Evolutionary conservation across 2,329 filamentous ascomycete genomes (phyloP), one percentile per base, ranked within the genome.

Genomic region (Apiospora rasikravindrae): DNA sequence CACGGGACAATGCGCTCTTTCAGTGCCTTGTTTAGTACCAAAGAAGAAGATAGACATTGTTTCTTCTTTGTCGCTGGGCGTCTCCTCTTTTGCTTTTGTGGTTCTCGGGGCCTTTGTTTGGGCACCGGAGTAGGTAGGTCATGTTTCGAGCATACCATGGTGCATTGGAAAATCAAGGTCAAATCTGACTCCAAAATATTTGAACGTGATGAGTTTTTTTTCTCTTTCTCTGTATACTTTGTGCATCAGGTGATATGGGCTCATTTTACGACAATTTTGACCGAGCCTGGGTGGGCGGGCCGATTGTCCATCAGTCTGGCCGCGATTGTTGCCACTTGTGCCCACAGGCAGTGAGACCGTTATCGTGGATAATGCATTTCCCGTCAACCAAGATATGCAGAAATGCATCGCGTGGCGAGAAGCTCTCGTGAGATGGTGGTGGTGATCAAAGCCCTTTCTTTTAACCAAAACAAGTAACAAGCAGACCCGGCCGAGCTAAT

Each of bases 211-310:
- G 33, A 40, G 2, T 33, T 37, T 64, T 64, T 40, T 40, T 64
- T 40, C 19, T 40, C 6, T 37, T 19, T 24, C 6, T 37, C 29
- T 24, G 29, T 40, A 22, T 19, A n/a, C 19, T 40, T n/a, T 22
- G 57, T n/a, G 33, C 57, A 64, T 64, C 57, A 64, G 29, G 57
- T 29, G 57, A 64, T 64, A 64, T 64, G 57, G 57, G 57, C 57
- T 64, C 57, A 64, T 40, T 64, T 29, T 19, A 64, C 33, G 10
- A 40, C 19, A n/a, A n/a, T n/a, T 40, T 64, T 19, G 57, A 24
- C 57, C 57, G 57, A 64, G 57, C 14, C 10, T 64, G 57, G 57
- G 29, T 40, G 57, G 57, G 57, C 57, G 57, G 57, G 29, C 57
- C 57, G 57, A 64, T 64, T 64, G 57, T 64, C 57, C n/a, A 40